Evolutionary conservation across 208 protist species (phyloP), one percentile per base, ranked within the genome.

Genomic region (Trypanosomatidae sp.): DNA sequence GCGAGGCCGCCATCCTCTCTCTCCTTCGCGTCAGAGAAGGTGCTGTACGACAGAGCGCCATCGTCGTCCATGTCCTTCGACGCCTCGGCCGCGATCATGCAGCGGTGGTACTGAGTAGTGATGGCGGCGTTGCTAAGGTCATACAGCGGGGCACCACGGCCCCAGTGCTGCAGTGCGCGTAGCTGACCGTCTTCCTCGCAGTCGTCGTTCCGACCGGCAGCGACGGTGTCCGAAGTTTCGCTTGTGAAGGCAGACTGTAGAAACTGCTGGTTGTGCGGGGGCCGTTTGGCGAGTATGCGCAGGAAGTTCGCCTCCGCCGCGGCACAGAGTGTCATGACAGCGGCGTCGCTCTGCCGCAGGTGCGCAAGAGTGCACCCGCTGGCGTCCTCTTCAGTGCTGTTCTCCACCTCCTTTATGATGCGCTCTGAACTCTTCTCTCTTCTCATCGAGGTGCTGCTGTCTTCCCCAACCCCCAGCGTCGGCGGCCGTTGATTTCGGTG

Each of bases 91-190:
- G 6, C 33, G 30, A 9, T 36, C 15, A 60, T 10, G 28, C 28
- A 19, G 28, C 33, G 13, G 39, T 5, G 30, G 59, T n/a, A 5
- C n/a, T 13, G 28, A 5, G 62, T 15, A 7, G 76, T 39, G 30
- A 71, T 71, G 22, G 66, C 66, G 9, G 76, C 59, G 66, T 77
- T 81, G 56, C 70, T 76, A 17, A 60, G 47, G 58, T 77, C 71
- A 66, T 81, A 81, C 41, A 81, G 71, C 19, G 71, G 70, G 9
- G 71, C 76, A 8, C 66, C 25, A 9, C 50, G 19, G 17, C 33
- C 8, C 66, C 66, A 56, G 66, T 53, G 3, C n/a, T 41, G 28
- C 22, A 36, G 66, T 52, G 62, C 52, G 33, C n/a, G 19, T 5
- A 33, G 56, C 33, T 19, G 12, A 41, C 66, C 66, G 52, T 33